A percentile compares a stretch with the other conserved stretches of the same genome.
These are phyloP conservation scores for Bruguiera gymnorhiza DNA, from an alignment of 345 rosid genomes.

Conservation along the genomic window DNA sequence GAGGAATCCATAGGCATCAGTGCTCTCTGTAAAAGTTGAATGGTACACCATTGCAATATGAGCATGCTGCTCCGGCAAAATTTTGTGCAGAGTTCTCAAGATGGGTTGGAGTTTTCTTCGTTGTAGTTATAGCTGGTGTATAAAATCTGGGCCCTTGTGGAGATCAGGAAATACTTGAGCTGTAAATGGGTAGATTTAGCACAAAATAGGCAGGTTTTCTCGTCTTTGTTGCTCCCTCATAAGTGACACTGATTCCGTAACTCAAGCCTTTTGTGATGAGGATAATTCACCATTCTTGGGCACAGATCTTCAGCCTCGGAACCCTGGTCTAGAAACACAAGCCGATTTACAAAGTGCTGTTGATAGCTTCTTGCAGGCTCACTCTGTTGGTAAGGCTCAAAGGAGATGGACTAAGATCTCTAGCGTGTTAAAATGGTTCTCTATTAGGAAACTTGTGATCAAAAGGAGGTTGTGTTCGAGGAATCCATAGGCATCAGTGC, in stretches of 20 bases:
- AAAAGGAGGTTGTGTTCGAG: constrained; percentile 31
- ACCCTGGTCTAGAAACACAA: constrained; percentile 43
- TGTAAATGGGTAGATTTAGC: constrained; percentile 22
- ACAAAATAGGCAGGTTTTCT: constrained; percentile 9
- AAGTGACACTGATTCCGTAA: constrained; percentile 47
- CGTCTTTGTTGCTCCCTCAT: constrained; percentile 36
- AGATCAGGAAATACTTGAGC: not conserved
- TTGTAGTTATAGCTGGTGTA: not conserved
- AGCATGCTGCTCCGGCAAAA: constrained; percentile 17
- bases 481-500: constrained; percentile 34
- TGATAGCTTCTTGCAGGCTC: constrained; percentile 49
- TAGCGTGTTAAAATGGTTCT: constrained; percentile 78
- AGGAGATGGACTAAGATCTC: constrained; percentile 85
- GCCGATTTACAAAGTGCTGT: constrained; percentile 64
- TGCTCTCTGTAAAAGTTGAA: constrained; percentile 3
- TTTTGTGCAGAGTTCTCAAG: constrained; percentile 21
- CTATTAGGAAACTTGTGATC: constrained; percentile 49
- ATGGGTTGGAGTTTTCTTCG: too few species aligned
- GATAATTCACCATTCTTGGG: constrained; percentile 58
- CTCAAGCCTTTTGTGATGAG: constrained; percentile 64
- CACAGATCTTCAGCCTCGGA: constrained; percentile 40
- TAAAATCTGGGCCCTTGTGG: constrained; percentile 10
- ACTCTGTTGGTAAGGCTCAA: constrained; percentile 53
- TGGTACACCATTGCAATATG: not conserved
- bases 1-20: constrained; percentile 36